Conservation (phyloP, 1,284 basidiomycete species). For the Phellopilus nigrolimitatus region DNA sequence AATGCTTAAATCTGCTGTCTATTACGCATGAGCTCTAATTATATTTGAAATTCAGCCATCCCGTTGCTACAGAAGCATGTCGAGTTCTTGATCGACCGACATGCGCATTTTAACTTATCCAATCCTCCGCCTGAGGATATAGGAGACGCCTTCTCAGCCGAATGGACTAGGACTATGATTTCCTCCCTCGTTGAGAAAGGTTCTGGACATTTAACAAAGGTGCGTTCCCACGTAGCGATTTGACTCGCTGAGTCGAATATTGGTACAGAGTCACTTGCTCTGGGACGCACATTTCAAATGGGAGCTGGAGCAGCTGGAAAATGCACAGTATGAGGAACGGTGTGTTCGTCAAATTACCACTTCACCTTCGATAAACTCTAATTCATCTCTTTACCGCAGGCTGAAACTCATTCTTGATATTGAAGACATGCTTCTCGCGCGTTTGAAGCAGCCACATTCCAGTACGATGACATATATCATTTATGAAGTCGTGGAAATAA, state of each 20-base stretch:
- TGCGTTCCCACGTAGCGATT: slow-evolving; percentile 24
- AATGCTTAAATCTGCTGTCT: slow-evolving; percentile 30
- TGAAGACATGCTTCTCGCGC: slow-evolving; percentile 47
- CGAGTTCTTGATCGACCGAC: slow-evolving; percentile 57
- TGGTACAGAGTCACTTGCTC: slow-evolving; percentile 55
- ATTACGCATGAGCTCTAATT: slow-evolving; percentile 16
- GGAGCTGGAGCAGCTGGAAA: slow-evolving; percentile 62
- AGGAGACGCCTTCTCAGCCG: slow-evolving; percentile 47
- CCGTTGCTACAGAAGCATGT: slow-evolving; percentile 66
- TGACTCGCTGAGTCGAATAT: neutral
- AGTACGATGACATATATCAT: slow-evolving; percentile 42
- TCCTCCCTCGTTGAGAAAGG: slow-evolving; percentile 53
- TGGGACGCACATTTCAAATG: slow-evolving; percentile 76
- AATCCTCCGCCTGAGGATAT: slow-evolving; percentile 43
- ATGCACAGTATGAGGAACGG: slow-evolving; percentile 42
- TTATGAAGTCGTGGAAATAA: neutral
- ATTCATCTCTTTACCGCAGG: slow-evolving; percentile 27
- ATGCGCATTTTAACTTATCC: slow-evolving; percentile 43
- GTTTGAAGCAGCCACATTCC: slow-evolving; percentile 66
- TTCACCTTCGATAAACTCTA: neutral
- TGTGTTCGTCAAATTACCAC: slow-evolving; percentile 27
- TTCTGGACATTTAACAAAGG: slow-evolving; percentile 56
- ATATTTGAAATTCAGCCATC: slow-evolving; percentile 48
- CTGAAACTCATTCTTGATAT: slow-evolving; percentile 38
- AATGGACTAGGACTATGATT: slow-evolving; percentile 58